phyloP scores from a whole-genome alignment of 371 early-diverging fungal genomes.

The Nematocida minor region DNA sequence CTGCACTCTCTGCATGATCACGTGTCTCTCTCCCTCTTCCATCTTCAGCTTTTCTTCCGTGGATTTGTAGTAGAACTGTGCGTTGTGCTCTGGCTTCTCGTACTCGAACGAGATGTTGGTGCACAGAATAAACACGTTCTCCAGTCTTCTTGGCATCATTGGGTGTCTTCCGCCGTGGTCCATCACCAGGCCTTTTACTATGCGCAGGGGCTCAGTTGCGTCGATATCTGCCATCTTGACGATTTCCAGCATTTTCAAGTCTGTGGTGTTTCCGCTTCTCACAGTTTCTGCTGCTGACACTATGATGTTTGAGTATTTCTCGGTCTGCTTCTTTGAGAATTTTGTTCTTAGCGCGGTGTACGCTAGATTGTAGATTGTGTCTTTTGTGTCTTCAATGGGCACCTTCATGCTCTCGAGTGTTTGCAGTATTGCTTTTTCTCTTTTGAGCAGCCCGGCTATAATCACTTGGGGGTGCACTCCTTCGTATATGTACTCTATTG shows the following conservation, averaged over 20 bases:
- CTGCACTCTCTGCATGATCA: constrained; percentile 82
- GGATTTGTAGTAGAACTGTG: constrained; percentile 92
- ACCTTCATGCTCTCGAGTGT: constrained; percentile 69
- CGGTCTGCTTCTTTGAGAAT: constrained; percentile 86
- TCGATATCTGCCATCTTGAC: constrained; percentile 98
- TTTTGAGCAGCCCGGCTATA: constrained; percentile 88
- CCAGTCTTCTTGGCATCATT: constrained; percentile 92
- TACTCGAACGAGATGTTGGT: constrained; percentile 97
- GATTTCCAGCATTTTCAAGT: constrained; percentile 98
- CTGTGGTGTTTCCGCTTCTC: constrained; percentile 78
- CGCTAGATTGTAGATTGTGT: constrained; percentile 4
- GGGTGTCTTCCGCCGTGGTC: constrained; percentile 99
- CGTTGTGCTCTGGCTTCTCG: constrained; percentile 98
- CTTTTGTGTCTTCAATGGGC: neutral
- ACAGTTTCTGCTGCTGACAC: constrained; percentile 83
- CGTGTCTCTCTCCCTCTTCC: constrained; percentile 89
- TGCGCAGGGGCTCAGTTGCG: constrained; percentile 80
- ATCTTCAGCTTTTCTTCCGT: constrained; percentile 95
- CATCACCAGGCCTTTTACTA: constrained; percentile 85
- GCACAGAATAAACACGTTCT: constrained; percentile 82
- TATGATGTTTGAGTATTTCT: constrained; percentile 79
- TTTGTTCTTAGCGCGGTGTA: constrained; percentile 22
- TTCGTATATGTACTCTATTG: constrained; percentile 84
- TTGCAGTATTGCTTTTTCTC: constrained; percentile 75
- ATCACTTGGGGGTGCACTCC: constrained; percentile 88